Percentiles rank a stretch among this genome's conserved stretches.
phyloP scores from a whole-genome alignment of 73 alveolate genomes.

The Paramecium bursaria region DNA sequence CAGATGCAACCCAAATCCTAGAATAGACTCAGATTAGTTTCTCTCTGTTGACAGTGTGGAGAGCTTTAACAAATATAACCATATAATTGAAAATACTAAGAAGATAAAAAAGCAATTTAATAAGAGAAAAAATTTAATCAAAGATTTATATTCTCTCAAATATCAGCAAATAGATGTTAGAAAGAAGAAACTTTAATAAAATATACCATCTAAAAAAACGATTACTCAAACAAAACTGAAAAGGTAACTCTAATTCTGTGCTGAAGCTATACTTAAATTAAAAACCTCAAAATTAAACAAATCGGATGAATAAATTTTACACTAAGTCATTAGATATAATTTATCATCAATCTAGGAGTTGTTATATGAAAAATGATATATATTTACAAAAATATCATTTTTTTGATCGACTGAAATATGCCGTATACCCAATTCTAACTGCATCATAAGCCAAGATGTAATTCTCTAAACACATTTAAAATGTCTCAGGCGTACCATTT shows the following conservation, averaged over 20 bases:
- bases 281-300: slow-evolving; percentile 4
- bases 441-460: slow-evolving; percentile 18
- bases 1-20: not conserved
- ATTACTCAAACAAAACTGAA: not conserved
- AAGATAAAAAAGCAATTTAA: slow-evolving; percentile 1
- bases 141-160: slow-evolving; percentile 13
- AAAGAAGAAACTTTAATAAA: slow-evolving; percentile 31
- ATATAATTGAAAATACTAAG: slow-evolving; percentile 51
- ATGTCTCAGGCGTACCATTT: slow-evolving; percentile 11
- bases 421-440: not conserved
- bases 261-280: slow-evolving; percentile 29
- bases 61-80: slow-evolving; percentile 45
- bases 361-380: slow-evolving; percentile 2
- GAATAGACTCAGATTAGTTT: slow-evolving; percentile 50
- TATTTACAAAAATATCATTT: no score
- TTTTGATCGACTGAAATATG: slow-evolving; percentile 15
- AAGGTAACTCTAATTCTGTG: slow-evolving; percentile 4
- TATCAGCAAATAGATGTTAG: slow-evolving; percentile 25
- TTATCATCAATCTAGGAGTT: not conserved
- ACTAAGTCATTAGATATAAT: slow-evolving; percentile 46
- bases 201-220: not conserved
- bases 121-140: slow-evolving; percentile 9
- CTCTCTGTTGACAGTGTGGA: slow-evolving; percentile 34
- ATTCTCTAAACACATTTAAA: slow-evolving; percentile 31
- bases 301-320: slow-evolving; percentile 53